These are phyloP conservation scores for Tetrahymena thermophila DNA, from an alignment of 73 alveolate species.

Conservation along the genomic window DNA sequence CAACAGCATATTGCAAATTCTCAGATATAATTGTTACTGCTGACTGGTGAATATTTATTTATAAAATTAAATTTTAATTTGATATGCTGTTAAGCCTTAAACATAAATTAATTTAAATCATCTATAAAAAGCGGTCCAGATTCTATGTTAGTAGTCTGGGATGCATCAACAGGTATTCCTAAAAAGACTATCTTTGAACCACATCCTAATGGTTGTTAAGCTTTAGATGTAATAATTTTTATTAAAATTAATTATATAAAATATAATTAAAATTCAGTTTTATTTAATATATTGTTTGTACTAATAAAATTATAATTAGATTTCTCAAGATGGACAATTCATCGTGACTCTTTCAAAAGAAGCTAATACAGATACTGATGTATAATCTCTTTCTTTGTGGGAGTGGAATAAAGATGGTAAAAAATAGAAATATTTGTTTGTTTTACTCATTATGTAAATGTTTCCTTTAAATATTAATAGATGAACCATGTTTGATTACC, in stretches of 20 bases:
- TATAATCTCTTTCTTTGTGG: conserved; percentile 41
- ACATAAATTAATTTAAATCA: background rate
- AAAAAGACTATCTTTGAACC: conserved; percentile 89
- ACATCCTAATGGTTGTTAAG: conserved; percentile 90
- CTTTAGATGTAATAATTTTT: conserved; percentile 60
- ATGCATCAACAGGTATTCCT: conserved; percentile 89
- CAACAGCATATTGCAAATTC: conserved; percentile 85
- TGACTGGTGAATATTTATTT: conserved; percentile 45
- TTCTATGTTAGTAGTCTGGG: conserved; percentile 96
- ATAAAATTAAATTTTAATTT: background rate
- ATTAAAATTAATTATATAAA: conserved; percentile 38
- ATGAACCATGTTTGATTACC: conserved; percentile 2
- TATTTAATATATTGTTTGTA: background rate
- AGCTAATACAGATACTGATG: background rate
- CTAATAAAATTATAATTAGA: background rate
- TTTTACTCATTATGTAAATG: too few species aligned
- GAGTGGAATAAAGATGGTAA: conserved; percentile 38
- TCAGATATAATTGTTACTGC: conserved; percentile 95
- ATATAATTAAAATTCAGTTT: background rate
- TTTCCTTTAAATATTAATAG: background rate
- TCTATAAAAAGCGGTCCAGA: conserved; percentile 67
- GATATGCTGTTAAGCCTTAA: background rate
- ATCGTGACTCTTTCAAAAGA: conserved; percentile 41
- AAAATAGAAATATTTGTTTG: background rate
- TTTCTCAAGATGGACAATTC: conserved; percentile 27